A percentile compares a stretch with the other conserved stretches of the same genome.
Evolutionary conservation across 2,329 filamentous ascomycete species (phyloP).

Genomic region (Neonectria hederae): DNA sequence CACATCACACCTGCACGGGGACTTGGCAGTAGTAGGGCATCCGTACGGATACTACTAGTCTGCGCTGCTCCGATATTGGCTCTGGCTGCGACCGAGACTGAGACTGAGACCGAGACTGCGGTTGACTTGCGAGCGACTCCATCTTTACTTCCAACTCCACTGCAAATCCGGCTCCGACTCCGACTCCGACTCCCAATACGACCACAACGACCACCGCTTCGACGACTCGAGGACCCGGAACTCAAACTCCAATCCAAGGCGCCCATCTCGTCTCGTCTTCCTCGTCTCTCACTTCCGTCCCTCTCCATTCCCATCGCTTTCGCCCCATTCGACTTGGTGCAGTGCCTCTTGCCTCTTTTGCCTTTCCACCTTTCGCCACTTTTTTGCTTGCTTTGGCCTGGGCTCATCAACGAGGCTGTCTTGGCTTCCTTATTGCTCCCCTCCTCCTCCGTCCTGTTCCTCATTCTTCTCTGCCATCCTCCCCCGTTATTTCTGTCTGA

Average conservation of each 20-base stretch:
- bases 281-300: not conserved
- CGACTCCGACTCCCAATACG: too few species aligned
- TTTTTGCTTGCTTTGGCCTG: not conserved
- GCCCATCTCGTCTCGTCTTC: not conserved
- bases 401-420: not conserved
- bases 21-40: not conserved
- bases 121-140: not conserved
- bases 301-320: not conserved
- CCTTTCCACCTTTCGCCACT: slow-evolving; percentile 3
- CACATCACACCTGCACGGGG: not conserved
- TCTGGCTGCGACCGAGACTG: too few species aligned
- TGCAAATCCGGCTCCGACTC: too few species aligned
- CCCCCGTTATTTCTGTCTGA: not conserved
- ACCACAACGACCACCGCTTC: not conserved
- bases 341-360: not conserved
- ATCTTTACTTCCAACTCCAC: not conserved
- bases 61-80: not conserved
- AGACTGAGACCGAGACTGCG: not conserved
- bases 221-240: not conserved
- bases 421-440: not conserved
- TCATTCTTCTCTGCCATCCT: not conserved
- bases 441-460: not conserved
- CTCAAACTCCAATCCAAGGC: not conserved
- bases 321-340: not conserved
- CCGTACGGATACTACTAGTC: not conserved